Conservation (phyloP, 805 yeast species). For the Geotrichum ghanense region DNA sequence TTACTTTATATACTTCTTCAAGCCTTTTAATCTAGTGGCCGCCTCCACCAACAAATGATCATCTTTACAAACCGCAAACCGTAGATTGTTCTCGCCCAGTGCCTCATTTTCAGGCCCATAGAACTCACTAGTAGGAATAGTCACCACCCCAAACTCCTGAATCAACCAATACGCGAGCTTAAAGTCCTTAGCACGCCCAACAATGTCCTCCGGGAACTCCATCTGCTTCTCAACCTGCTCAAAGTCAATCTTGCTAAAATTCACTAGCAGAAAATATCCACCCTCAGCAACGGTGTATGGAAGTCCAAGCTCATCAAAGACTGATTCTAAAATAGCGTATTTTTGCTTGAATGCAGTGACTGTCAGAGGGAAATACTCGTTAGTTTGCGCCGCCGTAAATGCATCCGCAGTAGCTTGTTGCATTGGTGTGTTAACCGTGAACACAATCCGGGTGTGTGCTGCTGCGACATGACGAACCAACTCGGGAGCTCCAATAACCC, state of each 20-base stretch:
- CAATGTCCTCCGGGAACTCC: conserved; percentile 58
- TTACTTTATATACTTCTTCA: conserved; percentile 49
- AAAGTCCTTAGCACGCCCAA: conserved; percentile 72
- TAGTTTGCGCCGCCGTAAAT: conserved; percentile 45
- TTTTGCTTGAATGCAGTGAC: conserved; percentile 58
- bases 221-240: conserved; percentile 69
- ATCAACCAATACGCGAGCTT: conserved; percentile 87
- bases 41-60: conserved; percentile 74
- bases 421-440: conserved; percentile 79
- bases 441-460: conserved; percentile 92
- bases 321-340: conserved; percentile 58
- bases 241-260: conserved; percentile 68
- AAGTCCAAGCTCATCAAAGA: conserved; percentile 76
- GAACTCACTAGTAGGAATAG: conserved; percentile 97
- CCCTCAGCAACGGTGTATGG: conserved; percentile 92
- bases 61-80: conserved; percentile 96
- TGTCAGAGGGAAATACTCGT: conserved; percentile 59
- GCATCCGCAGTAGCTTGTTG: conserved; percentile 89
- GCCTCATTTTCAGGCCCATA: conserved; percentile 58
- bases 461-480: conserved; percentile 68
- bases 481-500: conserved; percentile 83
- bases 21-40: conserved; percentile 50
- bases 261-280: conserved; percentile 84
- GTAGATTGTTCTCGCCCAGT: conserved; percentile 70
- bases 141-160: conserved; percentile 85